Evolutionary conservation across 139 green algal species (phyloP), one percentile per base, ranked within the genome.

Genomic region (Chlamydomonas sphaeroides): DNA sequence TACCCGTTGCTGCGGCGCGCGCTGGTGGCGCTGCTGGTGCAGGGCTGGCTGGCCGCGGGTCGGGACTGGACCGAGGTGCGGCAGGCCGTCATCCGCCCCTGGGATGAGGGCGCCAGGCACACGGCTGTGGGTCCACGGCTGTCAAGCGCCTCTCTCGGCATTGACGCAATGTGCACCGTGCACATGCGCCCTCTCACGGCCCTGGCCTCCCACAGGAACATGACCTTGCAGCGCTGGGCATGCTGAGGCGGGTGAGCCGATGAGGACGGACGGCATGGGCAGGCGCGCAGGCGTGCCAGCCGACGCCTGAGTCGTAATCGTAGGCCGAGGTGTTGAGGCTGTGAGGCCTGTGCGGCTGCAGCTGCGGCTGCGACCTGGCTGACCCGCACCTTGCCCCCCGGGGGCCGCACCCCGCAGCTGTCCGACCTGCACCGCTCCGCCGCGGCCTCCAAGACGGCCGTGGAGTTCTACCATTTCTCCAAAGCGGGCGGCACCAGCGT

Each of bases 381-480:
- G n/a, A n/a, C n/a, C n/a, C 23, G 6, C 56, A n/a, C 56, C 23
- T 63, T 5, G 11, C 23, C 10, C 23, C 26, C 26, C 56, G 56
- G 23, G 5, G 5, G 56, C 20, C 63, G 33, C 63, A 28, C 2
- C n/a, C 23, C 63, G 48, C 76, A 83, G 76, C 26, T 83, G 62
- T 83, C 66, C 45, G 25, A 39, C 3, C 61, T 83, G 45, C 76
- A 83, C 76, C 38, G 30, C 23, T 10, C 42, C 36, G 23, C 23
- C 32, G n/a, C 76, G 11, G 5, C 11, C 3, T 8, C 10, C 11
- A 83, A 83, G 48, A 28, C 45, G 11, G 76, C 76, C 4, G 45
- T 83, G 5, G 76, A 83, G 76, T 83, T 65, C 42, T 74, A 74
- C 45, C 76, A 83, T n/a, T 53, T 83, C n/a, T 66, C 45, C 42